Evolutionary conservation across 1,139 yeast genomes (phyloP).

Genomic region (Suhomyces guaymorum): DNA sequence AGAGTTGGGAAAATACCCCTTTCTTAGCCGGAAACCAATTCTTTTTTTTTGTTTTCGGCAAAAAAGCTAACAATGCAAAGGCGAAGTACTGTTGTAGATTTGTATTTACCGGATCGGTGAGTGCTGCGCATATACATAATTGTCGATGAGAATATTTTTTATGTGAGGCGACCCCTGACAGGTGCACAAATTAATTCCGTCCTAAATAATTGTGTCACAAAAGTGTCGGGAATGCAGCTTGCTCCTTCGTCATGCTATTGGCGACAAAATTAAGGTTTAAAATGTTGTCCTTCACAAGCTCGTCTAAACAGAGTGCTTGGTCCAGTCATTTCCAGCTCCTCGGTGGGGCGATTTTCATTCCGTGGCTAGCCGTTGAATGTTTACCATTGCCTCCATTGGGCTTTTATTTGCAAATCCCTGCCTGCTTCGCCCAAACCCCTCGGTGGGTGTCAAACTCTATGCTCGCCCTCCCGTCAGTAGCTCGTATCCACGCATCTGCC

Average conservation of each 20-base stretch:
- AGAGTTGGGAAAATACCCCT: too few relatives aligned
- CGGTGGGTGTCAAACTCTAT: too few relatives aligned
- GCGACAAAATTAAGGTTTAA: slow-evolving; percentile 1
- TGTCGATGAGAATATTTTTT: slow-evolving; percentile 6
- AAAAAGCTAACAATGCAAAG: slow-evolving; percentile 7
- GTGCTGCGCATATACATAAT: background rate
- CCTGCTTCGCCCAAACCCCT: too few relatives aligned
- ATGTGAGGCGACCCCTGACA: slow-evolving; percentile 13
- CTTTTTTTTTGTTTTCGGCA: slow-evolving; percentile 6
- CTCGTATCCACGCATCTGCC: background rate
- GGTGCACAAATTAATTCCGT: slow-evolving; percentile 7
- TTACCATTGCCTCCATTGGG: background rate
- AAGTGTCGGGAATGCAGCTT: background rate
- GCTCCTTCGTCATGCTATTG: background rate
- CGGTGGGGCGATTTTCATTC: slow-evolving; percentile 3
- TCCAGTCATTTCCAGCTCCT: too few relatives aligned
- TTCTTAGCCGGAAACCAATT: slow-evolving; percentile 4
- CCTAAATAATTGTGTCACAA: slow-evolving; percentile 2
- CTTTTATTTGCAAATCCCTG: too few relatives aligned
- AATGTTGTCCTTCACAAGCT: slow-evolving; percentile 1
- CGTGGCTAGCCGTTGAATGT: slow-evolving; percentile 1
- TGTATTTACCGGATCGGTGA: slow-evolving; percentile 5
- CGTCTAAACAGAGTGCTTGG: too few relatives aligned
- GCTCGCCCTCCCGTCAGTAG: background rate
- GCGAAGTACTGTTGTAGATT: slow-evolving; percentile 8